Base-by-base conservation (phyloP, 2,329 filamentous ascomycete species). In the Pezicula carpinea region DNA sequence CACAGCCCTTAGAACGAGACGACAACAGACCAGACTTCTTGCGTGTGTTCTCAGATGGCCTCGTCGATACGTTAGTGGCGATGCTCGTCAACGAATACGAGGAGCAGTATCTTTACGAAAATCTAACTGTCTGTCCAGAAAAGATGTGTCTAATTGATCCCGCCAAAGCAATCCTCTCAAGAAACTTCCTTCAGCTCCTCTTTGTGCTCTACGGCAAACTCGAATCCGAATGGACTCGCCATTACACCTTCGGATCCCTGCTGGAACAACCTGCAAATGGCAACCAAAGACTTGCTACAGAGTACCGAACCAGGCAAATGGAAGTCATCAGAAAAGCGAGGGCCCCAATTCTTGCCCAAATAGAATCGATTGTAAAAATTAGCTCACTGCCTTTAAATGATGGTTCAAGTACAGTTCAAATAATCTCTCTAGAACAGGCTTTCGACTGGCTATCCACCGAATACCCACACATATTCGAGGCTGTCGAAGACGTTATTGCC, bases 1-100 rank as follows among this genome's bases (percentile, higher is more conserved):
- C 22, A 18, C 23, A 43, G 21, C 26, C n/a, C 21, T 10, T 36
- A 10, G 10, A n/a, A 14, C 34, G 26, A 17, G 3, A 11, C 13
- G 44, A 47, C 29, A 6, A 18, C 22, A 35, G 47, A 13, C 15
- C 48, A 3, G 6, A 34, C 13, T 52, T 50, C 2, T 40, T 60
- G 8, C 18, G 34, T 10, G 17, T 33, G 29, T 55, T 62, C 11
- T 56, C 59, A 6, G 29, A 55, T 46, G 60, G 59, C 3, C 50
- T 62, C 3, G 22, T 63, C 14, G 56, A 63, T 39, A 52, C 54
- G 0, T 39, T 64, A 21, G 49, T 53, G 14, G 60, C 55, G 33
- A 58, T 62, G 50, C 45, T 60, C 23, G 57, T 53, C 14, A 64
- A 59, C 39, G 26, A 38, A 7, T 46, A 53, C 26, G 58, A 61